These are phyloP conservation scores for Bretziella fagacearum DNA, from an alignment of 2,329 filamentous ascomycete genomes.

Conservation along the genomic window DNA sequence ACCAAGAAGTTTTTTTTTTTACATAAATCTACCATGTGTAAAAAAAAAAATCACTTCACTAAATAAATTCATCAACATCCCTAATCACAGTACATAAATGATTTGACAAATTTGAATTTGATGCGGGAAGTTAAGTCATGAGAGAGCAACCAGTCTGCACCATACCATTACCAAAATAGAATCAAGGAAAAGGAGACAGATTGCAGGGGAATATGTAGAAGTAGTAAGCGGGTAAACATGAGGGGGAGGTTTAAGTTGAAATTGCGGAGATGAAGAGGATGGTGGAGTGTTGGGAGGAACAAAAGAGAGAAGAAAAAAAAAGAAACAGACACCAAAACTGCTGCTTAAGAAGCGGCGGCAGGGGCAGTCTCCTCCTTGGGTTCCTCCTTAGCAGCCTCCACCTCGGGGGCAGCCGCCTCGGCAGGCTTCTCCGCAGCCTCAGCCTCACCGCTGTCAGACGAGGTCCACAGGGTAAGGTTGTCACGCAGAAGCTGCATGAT, in stretches of 20 bases:
- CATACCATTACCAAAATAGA: constrained; percentile 2
- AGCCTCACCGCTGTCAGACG: constrained; percentile 69
- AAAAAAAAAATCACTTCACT: neutral
- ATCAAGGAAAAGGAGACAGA: constrained; percentile 4
- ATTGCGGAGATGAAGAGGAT: constrained; percentile 7
- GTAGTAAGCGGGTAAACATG: neutral
- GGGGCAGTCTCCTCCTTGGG: constrained; percentile 29
- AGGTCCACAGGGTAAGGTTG: constrained; percentile 97
- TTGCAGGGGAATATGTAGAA: constrained; percentile 3
- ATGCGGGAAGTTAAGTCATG: constrained; percentile 1
- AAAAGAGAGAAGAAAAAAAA: constrained; percentile 11
- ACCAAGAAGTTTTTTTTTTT: neutral
- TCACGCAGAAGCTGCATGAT: constrained; percentile 99
- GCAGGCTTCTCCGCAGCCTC: constrained; percentile 47
- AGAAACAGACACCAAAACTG: constrained; percentile 6
- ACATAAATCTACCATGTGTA: too few species aligned
- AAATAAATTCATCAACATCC: neutral
- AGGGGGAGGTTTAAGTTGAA: constrained; percentile 1
- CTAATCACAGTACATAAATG: neutral
- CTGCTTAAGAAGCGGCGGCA: constrained; percentile 20
- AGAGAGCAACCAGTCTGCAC: neutral
- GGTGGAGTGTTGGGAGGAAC: constrained; percentile 6
- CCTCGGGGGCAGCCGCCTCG: constrained; percentile 36
- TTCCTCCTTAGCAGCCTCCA: constrained; percentile 27
- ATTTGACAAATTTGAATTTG: constrained; percentile 14